Evolutionary conservation across 1,284 basidiomycete species (phyloP).

Genomic region (Cryptococcus sp.): DNA sequence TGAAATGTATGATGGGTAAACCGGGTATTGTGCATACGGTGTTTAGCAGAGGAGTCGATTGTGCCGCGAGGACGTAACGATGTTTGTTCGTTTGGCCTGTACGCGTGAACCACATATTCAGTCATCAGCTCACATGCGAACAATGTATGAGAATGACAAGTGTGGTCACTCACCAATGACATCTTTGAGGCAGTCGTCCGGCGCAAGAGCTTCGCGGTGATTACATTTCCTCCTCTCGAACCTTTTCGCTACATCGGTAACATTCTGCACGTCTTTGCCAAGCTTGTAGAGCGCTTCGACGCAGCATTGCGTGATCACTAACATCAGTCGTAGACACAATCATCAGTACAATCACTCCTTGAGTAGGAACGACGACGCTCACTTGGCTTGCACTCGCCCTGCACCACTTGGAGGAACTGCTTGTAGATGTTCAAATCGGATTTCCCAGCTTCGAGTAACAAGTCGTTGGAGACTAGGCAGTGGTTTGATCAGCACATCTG

Average conservation of each 20-base stretch:
- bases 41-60: conserved; percentile 68
- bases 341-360: too few relatives aligned
- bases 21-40: conserved; percentile 71
- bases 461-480: conserved; percentile 74
- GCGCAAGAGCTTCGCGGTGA: conserved; percentile 76
- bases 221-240: conserved; percentile 95
- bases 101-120: conserved; percentile 3
- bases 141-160: too few relatives aligned
- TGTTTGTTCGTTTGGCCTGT: conserved; percentile 84
- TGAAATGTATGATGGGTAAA: conserved; percentile 83
- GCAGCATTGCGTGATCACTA: conserved; percentile 97
- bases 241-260: conserved; percentile 83
- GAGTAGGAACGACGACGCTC: conserved; percentile 48
- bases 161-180: conserved; percentile 68
- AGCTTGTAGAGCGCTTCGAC: conserved; percentile 85
- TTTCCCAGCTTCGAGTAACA: conserved; percentile 69
- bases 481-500: neutral
- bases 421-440: conserved; percentile 73
- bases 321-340: neutral
- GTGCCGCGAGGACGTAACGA: conserved; percentile 81
- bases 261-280: conserved; percentile 67
- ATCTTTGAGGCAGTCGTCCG: conserved; percentile 77
- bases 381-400: conserved; percentile 87
- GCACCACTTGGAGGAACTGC: conserved; percentile 70
- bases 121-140: neutral